Evolutionary conservation across 2,329 filamentous ascomycete species (phyloP), one percentile per base, ranked within the genome.

Genomic region (Penicillium polonicum): DNA sequence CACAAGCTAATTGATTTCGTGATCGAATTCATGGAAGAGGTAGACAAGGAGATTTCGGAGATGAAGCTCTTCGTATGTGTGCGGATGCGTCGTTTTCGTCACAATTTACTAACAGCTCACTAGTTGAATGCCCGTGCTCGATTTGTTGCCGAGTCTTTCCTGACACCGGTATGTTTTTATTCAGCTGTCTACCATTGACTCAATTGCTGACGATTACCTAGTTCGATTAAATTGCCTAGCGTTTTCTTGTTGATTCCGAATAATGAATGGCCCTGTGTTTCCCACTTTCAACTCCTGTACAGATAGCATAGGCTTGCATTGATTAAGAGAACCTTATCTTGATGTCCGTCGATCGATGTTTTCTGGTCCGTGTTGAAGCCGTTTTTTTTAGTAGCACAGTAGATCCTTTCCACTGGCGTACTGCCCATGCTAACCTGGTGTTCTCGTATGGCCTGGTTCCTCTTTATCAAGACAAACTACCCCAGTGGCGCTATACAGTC

Each of bases 1-100:
- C 93, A 99, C 76, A 97, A 99, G 82, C 83, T 99, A 67, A 95
- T 99, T 35, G 94, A 99, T 76, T 99, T 99, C 72, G 96, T 99
- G 67, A 97, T 99, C 65, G 88, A 97, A 72, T 99, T 99, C 72
- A 97, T 99, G 93, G 93, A 99, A 77, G 94, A 99, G 76, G 95
- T 99, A 5, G 95, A 99, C 77, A 99, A 99, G 83, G 94, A 99
- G 78, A 99, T 99, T 60, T 97, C 94, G 3, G 95, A 99, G 80
- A 97, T 99, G 94, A 99, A 99, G 84, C 88, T 99, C 70, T 99
- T 99, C 78, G 93, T 97, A 84, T 67, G 91, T 59, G 33, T 43
- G n/a, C 9, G 10, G 6, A 44, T 36, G 8, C 13, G 12, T 35
- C 4, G 5, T 27, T 23, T 43, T 17, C 39, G n/a, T 52, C 10